A percentile compares a stretch with the other conserved stretches of the same genome.
phyloP scores from a whole-genome alignment of 1,139 yeast genomes.

The Candida frijolesensis region DNA sequence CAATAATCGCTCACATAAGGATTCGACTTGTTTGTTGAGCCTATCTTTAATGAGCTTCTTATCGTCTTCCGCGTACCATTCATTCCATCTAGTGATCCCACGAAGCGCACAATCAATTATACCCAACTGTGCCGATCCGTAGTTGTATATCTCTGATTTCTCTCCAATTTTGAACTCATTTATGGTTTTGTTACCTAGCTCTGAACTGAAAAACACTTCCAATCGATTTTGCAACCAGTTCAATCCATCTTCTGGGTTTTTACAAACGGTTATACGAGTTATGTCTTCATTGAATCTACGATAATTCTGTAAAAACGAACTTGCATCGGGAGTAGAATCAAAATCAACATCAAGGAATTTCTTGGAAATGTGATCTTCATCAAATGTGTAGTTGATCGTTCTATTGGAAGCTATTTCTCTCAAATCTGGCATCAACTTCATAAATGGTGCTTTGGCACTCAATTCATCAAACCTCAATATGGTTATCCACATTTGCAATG shows the following conservation, averaged over 20 bases:
- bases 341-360: slow-evolving; percentile 79
- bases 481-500: slow-evolving; percentile 94
- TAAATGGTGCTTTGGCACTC: slow-evolving; percentile 50
- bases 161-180: slow-evolving; percentile 59
- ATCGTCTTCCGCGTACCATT: slow-evolving; percentile 78
- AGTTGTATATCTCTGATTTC: slow-evolving; percentile 67
- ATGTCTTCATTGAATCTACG: slow-evolving; percentile 88
- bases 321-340: slow-evolving; percentile 82
- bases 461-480: slow-evolving; percentile 81
- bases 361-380: slow-evolving; percentile 64
- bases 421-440: slow-evolving; percentile 61
- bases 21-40: slow-evolving; percentile 67
- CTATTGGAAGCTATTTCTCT: slow-evolving; percentile 80
- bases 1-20: slow-evolving; percentile 74
- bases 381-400: slow-evolving; percentile 70
- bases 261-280: slow-evolving; percentile 83
- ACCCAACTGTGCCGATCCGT: slow-evolving; percentile 81
- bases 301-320: slow-evolving; percentile 76
- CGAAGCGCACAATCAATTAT: slow-evolving; percentile 88
- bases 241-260: slow-evolving; percentile 79
- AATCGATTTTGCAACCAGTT: slow-evolving; percentile 79
- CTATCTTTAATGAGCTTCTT: slow-evolving; percentile 57
- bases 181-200: slow-evolving; percentile 69
- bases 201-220: slow-evolving; percentile 71
- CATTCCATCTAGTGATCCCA: slow-evolving; percentile 95